These are phyloP conservation scores for Cladosporium colombiae DNA, from an alignment of 2,329 filamentous ascomycete genomes.

Conservation along the genomic window DNA sequence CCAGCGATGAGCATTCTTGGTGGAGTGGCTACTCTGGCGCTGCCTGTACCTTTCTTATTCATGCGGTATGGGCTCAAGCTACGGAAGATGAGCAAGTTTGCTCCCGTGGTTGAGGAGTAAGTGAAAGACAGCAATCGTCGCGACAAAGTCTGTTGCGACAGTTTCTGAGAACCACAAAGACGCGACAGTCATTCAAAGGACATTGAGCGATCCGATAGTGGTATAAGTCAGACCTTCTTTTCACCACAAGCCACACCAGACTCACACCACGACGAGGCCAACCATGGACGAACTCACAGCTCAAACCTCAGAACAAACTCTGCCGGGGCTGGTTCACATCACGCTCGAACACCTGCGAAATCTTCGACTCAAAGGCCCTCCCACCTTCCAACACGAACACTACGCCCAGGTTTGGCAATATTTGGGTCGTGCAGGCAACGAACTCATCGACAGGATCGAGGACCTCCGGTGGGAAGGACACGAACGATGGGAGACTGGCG, in stretches of 20 bases:
- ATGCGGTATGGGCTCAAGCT: slow-evolving; percentile 45
- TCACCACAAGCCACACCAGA: neutral
- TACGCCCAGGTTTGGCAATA: neutral
- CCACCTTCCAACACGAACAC: neutral
- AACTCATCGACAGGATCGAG: neutral
- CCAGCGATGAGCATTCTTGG: slow-evolving; percentile 46
- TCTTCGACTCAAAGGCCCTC: neutral
- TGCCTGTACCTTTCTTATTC: slow-evolving; percentile 50
- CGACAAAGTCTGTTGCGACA: neutral
- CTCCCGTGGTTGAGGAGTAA: slow-evolving; percentile 31
- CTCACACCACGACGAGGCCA: neutral
- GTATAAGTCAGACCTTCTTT: neutral
- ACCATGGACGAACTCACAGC: neutral
- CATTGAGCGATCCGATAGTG: neutral
- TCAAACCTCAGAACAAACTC: neutral
- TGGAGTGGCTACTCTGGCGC: slow-evolving; percentile 40
- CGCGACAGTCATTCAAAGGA: neutral
- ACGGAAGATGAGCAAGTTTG: slow-evolving; percentile 48
- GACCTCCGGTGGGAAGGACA: neutral
- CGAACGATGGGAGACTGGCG: neutral
- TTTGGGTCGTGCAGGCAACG: neutral
- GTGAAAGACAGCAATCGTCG: neutral
- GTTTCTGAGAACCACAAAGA: neutral
- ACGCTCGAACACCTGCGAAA: neutral
- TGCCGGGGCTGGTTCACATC: neutral